Conservation (phyloP, 176 grass and related monocot species). For the Juncus inflexus region DNA sequence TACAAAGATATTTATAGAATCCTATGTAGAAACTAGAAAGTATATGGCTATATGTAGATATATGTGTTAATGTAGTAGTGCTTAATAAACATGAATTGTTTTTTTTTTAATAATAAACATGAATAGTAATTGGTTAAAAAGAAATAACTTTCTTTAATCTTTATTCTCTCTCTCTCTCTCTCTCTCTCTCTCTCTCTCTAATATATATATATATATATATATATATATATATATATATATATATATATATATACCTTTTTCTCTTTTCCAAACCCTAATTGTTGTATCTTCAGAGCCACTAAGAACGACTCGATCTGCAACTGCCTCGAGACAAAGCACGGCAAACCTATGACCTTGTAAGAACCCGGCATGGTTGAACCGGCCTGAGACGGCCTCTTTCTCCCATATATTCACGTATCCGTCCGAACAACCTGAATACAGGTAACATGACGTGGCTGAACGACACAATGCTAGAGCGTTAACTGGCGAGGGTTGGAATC, state of each 20-base stretch:
- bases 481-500: conserved; percentile 61
- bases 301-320: conserved; percentile 45
- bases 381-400: conserved; percentile 58
- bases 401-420: conserved; percentile 91
- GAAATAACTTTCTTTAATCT: too few relatives aligned
- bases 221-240: too few relatives aligned
- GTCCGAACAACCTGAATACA: conserved; percentile 76
- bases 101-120: too few relatives aligned
- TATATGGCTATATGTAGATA: too few relatives aligned
- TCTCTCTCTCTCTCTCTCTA: too few relatives aligned
- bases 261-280: conserved; percentile 74
- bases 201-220: too few relatives aligned
- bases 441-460: conserved; percentile 35
- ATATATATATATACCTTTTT: not conserved
- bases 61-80: too few relatives aligned
- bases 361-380: conserved; percentile 53
- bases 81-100: too few relatives aligned
- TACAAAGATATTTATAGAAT: too few relatives aligned
- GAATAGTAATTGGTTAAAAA: too few relatives aligned
- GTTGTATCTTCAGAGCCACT: conserved; percentile 87
- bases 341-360: conserved; percentile 77
- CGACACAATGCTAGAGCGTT: conserved; percentile 52
- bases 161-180: too few relatives aligned
- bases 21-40: too few relatives aligned
- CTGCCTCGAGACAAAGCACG: conserved; percentile 60